Evolutionary conservation across 352 stramenopile species (phyloP), one percentile per base, ranked within the genome.

Genomic region (Phytophthora tentaculata): DNA sequence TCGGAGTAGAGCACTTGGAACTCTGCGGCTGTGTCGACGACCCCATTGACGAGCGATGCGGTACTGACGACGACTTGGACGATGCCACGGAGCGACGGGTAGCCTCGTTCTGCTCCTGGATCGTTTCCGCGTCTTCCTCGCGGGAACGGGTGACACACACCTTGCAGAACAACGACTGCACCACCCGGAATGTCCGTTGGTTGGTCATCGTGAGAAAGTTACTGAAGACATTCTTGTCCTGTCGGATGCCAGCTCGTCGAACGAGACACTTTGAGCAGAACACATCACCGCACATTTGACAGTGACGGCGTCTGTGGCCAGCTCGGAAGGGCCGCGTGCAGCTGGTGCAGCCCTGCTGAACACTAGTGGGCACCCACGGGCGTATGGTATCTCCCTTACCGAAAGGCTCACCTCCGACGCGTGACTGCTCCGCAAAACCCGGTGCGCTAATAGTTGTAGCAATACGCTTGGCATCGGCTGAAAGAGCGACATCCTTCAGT

Each of bases 251-350:
- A 28, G 81, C 76, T 54, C 83, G 81, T 56, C 75, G 77, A 50
- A 92, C 64, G 44, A 86, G 66, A 48, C 86, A 95, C 64, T 91
- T 92, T 53, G 76, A 64, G 73, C 86, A 95, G 45, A 91, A 86
- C 9, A 91, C 78, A 32, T 92, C 84, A 9, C 86, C 83, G 47
- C 87, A 95, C 48, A 93, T 64, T 1, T 84, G 84, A 53, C 87
- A 95, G 59, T 92, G 83, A 47, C 86, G 81, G 22, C 87, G 84
- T 23, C 79, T 75, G 20, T 85, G 83, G 20, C 75, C 82, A 47
- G 76, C 61, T 28, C 76, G 72, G 56, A 95, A 95, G 7, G 69
- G 58, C 9, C 79, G 73, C 41, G 86, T 71, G 65, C 87, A 95
- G 39, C 87, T 84, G 22, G 73, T 76, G 52, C 87, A 95, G 44